These are phyloP conservation scores for Rhynchospora pubera DNA, from an alignment of 176 grass and related monocot species.

Conservation along the genomic window DNA sequence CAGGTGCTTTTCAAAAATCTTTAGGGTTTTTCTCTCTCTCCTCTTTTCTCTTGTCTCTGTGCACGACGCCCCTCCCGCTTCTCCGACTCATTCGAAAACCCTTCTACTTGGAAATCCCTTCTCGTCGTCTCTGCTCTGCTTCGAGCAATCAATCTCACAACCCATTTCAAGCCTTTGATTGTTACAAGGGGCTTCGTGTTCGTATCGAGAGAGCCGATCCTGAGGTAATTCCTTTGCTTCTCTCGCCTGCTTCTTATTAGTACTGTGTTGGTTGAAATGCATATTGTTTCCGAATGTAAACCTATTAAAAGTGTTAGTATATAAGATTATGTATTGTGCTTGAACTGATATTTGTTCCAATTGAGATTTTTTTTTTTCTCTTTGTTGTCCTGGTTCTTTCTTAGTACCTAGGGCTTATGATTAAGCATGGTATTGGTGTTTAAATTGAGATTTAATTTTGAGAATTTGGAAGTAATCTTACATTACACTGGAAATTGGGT, in stretches of 20 bases:
- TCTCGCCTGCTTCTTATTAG: too few species aligned
- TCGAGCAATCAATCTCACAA: background rate
- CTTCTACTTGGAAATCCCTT: background rate
- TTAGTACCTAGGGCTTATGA: slow-evolving; percentile 1
- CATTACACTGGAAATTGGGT: background rate
- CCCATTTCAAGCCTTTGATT: background rate
- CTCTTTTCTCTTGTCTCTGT: background rate
- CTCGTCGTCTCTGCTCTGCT: background rate
- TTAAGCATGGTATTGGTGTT: background rate
- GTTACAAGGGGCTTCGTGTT: background rate
- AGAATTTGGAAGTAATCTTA: too few species aligned
- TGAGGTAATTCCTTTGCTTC: background rate
- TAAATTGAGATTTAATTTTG: background rate
- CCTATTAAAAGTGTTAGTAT: background rate
- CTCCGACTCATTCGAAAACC: slow-evolving; percentile 17
- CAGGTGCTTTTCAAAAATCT: slow-evolving; percentile 22
- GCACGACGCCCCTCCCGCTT: slow-evolving; percentile 30
- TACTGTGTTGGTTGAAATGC: background rate
- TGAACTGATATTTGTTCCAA: background rate
- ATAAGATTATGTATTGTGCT: background rate
- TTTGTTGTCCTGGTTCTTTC: background rate
- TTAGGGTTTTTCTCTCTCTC: slow-evolving; percentile 40
- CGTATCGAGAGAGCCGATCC: too few species aligned
- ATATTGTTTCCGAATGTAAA: background rate
- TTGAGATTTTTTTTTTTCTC: background rate